Percentiles rank a stretch among this genome's conserved stretches.
phyloP scores from a whole-genome alignment of 805 yeast genomes.

The Hanseniaspora vineae region DNA sequence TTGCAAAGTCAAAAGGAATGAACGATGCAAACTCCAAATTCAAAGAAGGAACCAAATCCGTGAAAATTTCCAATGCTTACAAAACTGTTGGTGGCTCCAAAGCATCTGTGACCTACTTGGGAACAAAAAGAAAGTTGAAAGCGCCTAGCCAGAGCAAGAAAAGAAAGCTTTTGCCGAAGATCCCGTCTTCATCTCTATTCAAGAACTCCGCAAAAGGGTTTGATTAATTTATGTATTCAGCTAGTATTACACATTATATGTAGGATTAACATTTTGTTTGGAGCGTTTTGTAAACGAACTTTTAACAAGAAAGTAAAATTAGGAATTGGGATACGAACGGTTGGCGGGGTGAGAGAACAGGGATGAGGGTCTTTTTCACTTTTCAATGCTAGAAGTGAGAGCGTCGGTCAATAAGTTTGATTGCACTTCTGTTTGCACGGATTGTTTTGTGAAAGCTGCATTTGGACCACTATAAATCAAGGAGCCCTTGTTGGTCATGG shows the following conservation, averaged over 20 bases:
- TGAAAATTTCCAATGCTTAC: slow-evolving; percentile 40
- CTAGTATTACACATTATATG: slow-evolving; percentile 13
- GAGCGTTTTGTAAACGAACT: too few relatives aligned
- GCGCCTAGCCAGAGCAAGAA: slow-evolving; percentile 12
- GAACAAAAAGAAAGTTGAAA: slow-evolving; percentile 24
- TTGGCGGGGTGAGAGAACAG: too few relatives aligned
- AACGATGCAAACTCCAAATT: slow-evolving; percentile 26
- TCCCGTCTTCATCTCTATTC: neutral
- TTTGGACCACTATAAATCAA: neutral
- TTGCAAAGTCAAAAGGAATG: slow-evolving; percentile 30
- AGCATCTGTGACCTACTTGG: slow-evolving; percentile 45
- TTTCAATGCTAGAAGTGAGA: neutral
- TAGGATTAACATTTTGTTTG: slow-evolving; percentile 1
- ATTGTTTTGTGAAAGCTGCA: neutral
- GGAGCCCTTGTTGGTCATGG: neutral
- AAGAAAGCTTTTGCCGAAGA: neutral
- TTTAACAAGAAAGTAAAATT: too few relatives aligned
- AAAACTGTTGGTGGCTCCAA: slow-evolving; percentile 42
- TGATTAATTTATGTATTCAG: slow-evolving; percentile 8
- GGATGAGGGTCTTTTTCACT: neutral
- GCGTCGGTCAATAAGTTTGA: slow-evolving; percentile 1
- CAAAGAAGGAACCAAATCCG: slow-evolving; percentile 31
- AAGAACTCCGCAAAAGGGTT: neutral
- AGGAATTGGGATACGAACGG: too few relatives aligned
- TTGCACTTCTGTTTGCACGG: neutral